Conservation (phyloP, 2,329 filamentous ascomycete species). For the Sordariomycetes sp. region DNA sequence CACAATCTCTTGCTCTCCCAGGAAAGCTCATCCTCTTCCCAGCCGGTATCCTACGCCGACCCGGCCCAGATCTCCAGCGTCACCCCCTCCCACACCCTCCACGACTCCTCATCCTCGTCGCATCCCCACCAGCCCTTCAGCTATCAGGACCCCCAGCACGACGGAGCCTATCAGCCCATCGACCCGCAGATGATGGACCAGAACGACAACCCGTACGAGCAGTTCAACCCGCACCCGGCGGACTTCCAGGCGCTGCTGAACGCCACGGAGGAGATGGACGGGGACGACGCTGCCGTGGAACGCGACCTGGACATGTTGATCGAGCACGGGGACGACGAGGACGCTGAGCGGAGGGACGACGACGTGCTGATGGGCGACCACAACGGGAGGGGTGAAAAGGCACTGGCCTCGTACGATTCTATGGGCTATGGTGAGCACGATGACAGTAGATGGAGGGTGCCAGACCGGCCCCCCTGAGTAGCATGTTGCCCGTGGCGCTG, state of each 20-base stretch:
- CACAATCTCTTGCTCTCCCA: slow-evolving; percentile 13
- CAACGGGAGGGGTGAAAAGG: not conserved
- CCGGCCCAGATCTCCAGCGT: slow-evolving; percentile 36
- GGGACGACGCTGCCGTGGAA: slow-evolving; percentile 26
- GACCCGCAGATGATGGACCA: slow-evolving; percentile 49
- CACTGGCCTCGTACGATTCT: not conserved
- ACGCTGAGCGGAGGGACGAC: slow-evolving; percentile 18
- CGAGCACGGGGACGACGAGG: slow-evolving; percentile 33
- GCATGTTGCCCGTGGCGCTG: too few species aligned
- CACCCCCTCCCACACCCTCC: slow-evolving; percentile 26
- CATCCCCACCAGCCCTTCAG: slow-evolving; percentile 3
- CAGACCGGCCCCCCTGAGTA: too few species aligned
- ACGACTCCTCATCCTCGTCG: slow-evolving; percentile 11
- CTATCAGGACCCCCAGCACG: slow-evolving; percentile 12
- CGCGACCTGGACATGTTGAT: slow-evolving; percentile 44
- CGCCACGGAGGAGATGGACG: slow-evolving; percentile 29
- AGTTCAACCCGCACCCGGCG: slow-evolving; percentile 28
- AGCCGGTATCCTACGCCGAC: slow-evolving; percentile 32
- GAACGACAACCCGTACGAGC: slow-evolving; percentile 26
- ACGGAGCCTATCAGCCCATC: slow-evolving; percentile 39
- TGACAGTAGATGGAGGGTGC: too few species aligned
- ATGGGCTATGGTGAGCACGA: too few species aligned
- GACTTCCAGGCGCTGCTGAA: slow-evolving; percentile 47
- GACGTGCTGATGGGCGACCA: slow-evolving; percentile 5
- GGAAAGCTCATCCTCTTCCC: slow-evolving; percentile 8